Conservation (phyloP, 2,329 filamentous ascomycete genomes). For the Cladosporium cucumerinum region DNA sequence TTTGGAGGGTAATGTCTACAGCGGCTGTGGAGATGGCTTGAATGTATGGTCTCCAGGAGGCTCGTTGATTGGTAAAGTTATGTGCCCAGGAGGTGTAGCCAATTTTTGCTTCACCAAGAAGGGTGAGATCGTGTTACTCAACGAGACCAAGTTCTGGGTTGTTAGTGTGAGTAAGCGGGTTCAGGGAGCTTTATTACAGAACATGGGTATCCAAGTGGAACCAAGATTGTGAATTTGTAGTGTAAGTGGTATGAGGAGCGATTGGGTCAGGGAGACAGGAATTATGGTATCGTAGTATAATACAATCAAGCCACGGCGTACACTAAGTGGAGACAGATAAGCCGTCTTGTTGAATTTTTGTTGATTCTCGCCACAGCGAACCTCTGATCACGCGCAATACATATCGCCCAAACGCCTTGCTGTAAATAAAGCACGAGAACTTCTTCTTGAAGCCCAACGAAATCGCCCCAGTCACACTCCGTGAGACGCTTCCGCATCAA, state of each 20-base stretch:
- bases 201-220: conserved; percentile 27
- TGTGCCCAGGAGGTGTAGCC: conserved; percentile 40
- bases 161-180: conserved; percentile 20
- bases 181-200: conserved; percentile 28
- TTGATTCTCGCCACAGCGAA: not conserved
- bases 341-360: not conserved
- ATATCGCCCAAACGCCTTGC: conserved; percentile 13
- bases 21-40: conserved; percentile 53
- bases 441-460: not conserved
- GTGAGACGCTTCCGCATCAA: not conserved
- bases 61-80: conserved; percentile 56
- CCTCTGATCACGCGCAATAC: not conserved
- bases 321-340: not conserved
- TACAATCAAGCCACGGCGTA: not conserved
- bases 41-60: conserved; percentile 53
- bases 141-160: conserved; percentile 28
- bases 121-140: conserved; percentile 20
- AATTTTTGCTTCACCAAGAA: conserved; percentile 25
- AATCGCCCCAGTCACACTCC: not conserved
- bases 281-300: not conserved
- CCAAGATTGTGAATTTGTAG: not conserved
- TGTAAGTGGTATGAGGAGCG: not conserved
- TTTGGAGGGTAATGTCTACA: conserved; percentile 54
- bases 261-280: not conserved
- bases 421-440: not conserved